Evolutionary conservation across 2,329 filamentous ascomycete species (phyloP).

Genomic region (Penicillium sumatraense): DNA sequence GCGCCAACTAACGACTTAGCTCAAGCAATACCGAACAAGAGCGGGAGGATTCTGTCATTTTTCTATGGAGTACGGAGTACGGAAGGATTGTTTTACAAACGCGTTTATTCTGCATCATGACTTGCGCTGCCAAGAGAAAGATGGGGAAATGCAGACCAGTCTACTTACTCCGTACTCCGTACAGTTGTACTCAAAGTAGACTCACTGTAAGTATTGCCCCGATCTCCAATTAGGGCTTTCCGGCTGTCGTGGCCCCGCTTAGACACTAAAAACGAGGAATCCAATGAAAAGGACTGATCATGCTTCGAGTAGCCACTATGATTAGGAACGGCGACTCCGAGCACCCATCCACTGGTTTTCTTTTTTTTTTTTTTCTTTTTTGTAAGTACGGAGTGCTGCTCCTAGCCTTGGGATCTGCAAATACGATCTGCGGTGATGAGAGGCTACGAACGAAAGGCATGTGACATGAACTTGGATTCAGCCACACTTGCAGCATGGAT

Average conservation of each 20-base stretch:
- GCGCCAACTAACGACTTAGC: not conserved
- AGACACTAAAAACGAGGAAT: not conserved
- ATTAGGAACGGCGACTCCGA: slow-evolving; percentile 13
- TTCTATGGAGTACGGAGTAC: no score
- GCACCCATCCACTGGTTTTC: no score
- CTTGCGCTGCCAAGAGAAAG: not conserved
- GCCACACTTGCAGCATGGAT: not conserved
- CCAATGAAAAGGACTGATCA: not conserved
- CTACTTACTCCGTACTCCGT: not conserved
- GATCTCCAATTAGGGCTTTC: not conserved
- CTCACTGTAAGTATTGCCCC: not conserved
- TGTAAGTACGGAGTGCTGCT: no score
- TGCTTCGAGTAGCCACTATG: not conserved
- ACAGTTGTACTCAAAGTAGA: no score
- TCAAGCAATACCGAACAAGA: not conserved
- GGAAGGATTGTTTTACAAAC: not conserved
- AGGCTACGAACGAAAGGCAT: slow-evolving; percentile 2
- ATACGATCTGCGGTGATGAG: not conserved
- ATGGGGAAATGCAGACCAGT: not conserved
- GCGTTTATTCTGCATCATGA: not conserved
- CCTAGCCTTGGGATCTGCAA: slow-evolving; percentile 13
- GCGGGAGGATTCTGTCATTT: no score
- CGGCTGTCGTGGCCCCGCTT: not conserved
- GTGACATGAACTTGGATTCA: slow-evolving; percentile 2
- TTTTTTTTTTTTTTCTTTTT: not conserved